Conservation (phyloP, 805 yeast genomes). For the Saccharomycopsis sp. region DNA sequence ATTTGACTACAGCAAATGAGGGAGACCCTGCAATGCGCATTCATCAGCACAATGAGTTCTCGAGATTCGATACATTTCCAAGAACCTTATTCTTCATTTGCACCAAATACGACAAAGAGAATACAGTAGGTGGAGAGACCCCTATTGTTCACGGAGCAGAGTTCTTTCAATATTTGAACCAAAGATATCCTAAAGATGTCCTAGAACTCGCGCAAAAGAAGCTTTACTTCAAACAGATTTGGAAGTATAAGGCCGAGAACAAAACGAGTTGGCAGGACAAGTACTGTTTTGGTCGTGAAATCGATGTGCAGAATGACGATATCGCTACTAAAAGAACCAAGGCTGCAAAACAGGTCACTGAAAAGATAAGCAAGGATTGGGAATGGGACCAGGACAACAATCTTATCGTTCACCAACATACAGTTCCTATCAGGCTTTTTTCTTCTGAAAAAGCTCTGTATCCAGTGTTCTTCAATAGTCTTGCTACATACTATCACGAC, state of each 20-base stretch:
- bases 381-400: conserved; percentile 27
- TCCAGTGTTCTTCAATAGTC: conserved; percentile 26
- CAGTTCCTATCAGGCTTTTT: conserved; percentile 22
- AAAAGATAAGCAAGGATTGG: conserved; percentile 26
- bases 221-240: conserved; percentile 26
- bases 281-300: conserved; percentile 30
- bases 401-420: conserved; percentile 28
- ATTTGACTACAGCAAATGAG: conserved; percentile 30
- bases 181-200: conserved; percentile 24
- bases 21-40: conserved; percentile 25
- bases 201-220: conserved; percentile 25
- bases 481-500: conserved; percentile 24
- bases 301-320: conserved; percentile 23
- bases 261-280: conserved; percentile 28
- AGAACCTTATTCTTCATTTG: conserved; percentile 26
- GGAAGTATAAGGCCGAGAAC: conserved; percentile 24
- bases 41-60: conserved; percentile 31
- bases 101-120: conserved; percentile 14
- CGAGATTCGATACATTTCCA: conserved; percentile 29
- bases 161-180: conserved; percentile 23
- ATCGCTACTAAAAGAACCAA: conserved; percentile 25
- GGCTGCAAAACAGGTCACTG: conserved; percentile 25
- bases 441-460: conserved; percentile 1
- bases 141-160: conserved; percentile 32
- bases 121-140: conserved; percentile 30